Evolutionary conservation across 169 alveolate species (phyloP).

Genomic region (Ichthyophthirius multifiliis): DNA sequence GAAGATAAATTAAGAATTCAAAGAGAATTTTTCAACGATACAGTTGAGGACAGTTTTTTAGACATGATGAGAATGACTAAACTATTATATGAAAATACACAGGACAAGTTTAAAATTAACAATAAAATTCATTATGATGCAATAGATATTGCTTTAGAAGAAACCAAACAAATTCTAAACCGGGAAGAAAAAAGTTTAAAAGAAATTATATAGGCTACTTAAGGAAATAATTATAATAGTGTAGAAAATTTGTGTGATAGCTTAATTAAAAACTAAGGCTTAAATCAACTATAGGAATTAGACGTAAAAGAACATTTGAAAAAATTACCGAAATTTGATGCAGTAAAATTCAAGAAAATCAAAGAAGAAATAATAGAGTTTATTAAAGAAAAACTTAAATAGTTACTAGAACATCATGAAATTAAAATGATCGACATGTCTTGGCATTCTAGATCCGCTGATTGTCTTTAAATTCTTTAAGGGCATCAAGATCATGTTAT

Average conservation of each 20-base stretch:
- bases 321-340: not conserved
- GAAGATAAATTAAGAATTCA: not conserved
- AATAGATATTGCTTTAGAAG: not conserved
- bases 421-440: not conserved
- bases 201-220: not conserved
- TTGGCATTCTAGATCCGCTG: slow-evolving; percentile 27
- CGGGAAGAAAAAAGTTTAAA: not conserved
- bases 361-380: slow-evolving; percentile 8
- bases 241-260: not conserved
- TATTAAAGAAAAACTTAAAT: slow-evolving; percentile 10
- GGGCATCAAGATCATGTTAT: slow-evolving; percentile 9
- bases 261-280: not conserved
- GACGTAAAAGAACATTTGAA: slow-evolving; percentile 14
- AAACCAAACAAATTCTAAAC: not conserved
- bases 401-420: slow-evolving; percentile 10
- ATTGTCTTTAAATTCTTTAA: not conserved
- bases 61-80: slow-evolving; percentile 17
- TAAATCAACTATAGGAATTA: not conserved
- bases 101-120: slow-evolving; percentile 11
- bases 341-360: not conserved
- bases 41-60: not conserved
- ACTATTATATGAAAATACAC: slow-evolving; percentile 9
- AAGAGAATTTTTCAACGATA: not conserved
- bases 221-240: not conserved
- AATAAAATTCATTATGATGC: slow-evolving; percentile 4